Evolutionary conservation across 2,329 filamentous ascomycete species (phyloP), one percentile per base, ranked within the genome.

Genomic region (Aspergillus sp.): DNA sequence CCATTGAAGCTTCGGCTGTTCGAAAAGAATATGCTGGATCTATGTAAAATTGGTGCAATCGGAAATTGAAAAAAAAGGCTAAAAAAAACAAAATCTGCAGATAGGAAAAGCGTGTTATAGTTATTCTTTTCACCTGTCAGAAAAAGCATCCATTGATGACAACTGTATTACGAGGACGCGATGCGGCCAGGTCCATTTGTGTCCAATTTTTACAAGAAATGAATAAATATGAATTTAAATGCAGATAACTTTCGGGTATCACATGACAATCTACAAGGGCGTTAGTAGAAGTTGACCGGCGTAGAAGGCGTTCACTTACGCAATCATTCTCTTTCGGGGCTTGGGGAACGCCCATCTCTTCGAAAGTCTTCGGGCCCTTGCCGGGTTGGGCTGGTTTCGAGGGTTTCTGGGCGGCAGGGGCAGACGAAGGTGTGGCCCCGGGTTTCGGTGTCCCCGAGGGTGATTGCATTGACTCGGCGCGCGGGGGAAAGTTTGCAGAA

Each of bases 281-380:
- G 59, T 66, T 53, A 67, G 66, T 55, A 67, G 66, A 61, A 46
- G 56, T 27, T 45, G 7, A 41, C 11, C 4, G 6, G 33, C 25
- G 53, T 21, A 41, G 9, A 3, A 21, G 25, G 51, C 25, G 31
- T 12, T 3, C 35, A 37, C 84, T 79, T 86, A 97, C 93, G 80
- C 93, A 99, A 76, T 98, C 93, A 64, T 85, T 85, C n/a, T 96
- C 90, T 61, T 88, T 84, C 75, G 95, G 93, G 48, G 83, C 87
- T 68, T 87, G 84, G 6, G 92, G 91, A 66, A 99, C 93, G 40
- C 95, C 95, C 95, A 99, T 99, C 72, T 96, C 93, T 72, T 97
- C 93, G 73, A 99, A 99, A 0, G 95, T 98, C 67, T 95, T 91
- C 1, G 95, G 93, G 11, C 93, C 95, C 70, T 92, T 90, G 50